A percentile compares a stretch with the other conserved stretches of the same genome.
Evolutionary conservation across 495 filamentous ascomycete genomes (phyloP).

Genomic region (Trypethelium eluteriae): DNA sequence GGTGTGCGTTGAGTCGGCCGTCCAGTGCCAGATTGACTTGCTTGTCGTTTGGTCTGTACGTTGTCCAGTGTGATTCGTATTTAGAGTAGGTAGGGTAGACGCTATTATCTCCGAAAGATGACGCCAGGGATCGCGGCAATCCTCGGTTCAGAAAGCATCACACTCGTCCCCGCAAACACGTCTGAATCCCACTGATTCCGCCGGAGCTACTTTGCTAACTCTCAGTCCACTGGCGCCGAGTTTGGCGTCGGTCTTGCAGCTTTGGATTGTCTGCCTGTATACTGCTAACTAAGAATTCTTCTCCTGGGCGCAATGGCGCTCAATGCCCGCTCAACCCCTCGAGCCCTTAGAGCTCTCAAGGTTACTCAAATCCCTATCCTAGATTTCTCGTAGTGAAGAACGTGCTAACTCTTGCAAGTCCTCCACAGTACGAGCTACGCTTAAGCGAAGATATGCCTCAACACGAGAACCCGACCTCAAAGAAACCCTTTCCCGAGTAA

Average conservation of each 20-base stretch:
- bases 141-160: not conserved
- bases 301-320: conserved; percentile 42
- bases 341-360: conserved; percentile 45
- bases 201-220: no score
- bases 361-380: conserved; percentile 34
- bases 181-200: not conserved
- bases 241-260: not conserved
- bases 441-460: conserved; percentile 53
- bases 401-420: not conserved
- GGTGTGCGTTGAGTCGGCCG: no score
- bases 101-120: not conserved
- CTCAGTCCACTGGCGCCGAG: no score
- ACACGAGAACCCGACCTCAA: conserved; percentile 82
- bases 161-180: not conserved
- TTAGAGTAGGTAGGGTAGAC: no score
- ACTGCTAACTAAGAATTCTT: not conserved
- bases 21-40: no score
- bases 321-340: conserved; percentile 42
- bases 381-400: no score
- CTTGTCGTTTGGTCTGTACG: no score
- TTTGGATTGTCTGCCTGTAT: not conserved
- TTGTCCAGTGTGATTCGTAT: no score
- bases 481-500: conserved; percentile 66
- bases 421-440: conserved; percentile 20
- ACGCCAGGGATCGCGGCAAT: not conserved